phyloP scores from a whole-genome alignment of 2,329 filamentous ascomycete species.

The Sporothrix euskadiensis region DNA sequence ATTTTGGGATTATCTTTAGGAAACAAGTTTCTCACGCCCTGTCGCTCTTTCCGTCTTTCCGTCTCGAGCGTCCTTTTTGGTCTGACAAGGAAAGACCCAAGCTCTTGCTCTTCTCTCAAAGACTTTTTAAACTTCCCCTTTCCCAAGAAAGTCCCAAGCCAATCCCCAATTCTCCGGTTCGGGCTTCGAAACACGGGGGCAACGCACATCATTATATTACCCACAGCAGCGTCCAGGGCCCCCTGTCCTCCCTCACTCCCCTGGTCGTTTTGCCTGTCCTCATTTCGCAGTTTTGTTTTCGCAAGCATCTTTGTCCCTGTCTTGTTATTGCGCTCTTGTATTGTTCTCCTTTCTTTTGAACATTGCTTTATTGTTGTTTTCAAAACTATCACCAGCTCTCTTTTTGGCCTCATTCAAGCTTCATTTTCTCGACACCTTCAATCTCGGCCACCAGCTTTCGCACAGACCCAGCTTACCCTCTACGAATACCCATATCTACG shows the following conservation, averaged over 20 bases:
- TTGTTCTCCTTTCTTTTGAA: constrained; percentile 13
- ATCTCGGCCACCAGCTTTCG: not conserved
- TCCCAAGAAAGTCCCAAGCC: constrained; percentile 1
- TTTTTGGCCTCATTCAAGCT: not conserved
- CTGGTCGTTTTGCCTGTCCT: constrained; percentile 11
- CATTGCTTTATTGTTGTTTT: not conserved
- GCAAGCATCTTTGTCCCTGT: constrained; percentile 6
- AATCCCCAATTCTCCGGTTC: constrained; percentile 17
- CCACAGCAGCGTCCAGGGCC: constrained; percentile 23
- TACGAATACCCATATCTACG: not conserved
- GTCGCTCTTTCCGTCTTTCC: constrained; percentile 18
- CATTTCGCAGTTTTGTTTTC: constrained; percentile 23
- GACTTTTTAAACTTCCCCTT: not conserved
- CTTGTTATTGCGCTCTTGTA: constrained; percentile 12
- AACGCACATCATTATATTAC: constrained; percentile 25
- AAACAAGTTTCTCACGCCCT: constrained; percentile 9
- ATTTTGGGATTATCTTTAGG: constrained; percentile 8
- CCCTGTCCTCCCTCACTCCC: constrained; percentile 8
- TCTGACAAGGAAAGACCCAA: constrained; percentile 4
- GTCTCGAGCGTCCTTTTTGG: not conserved
- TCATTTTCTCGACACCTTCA: not conserved
- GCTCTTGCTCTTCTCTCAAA: not conserved
- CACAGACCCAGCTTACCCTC: not conserved
- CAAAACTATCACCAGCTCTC: not conserved
- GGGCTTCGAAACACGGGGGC: constrained; percentile 28